Evolutionary conservation across 495 filamentous ascomycete genomes (phyloP).

Genomic region (Cudoniella acicularis): DNA sequence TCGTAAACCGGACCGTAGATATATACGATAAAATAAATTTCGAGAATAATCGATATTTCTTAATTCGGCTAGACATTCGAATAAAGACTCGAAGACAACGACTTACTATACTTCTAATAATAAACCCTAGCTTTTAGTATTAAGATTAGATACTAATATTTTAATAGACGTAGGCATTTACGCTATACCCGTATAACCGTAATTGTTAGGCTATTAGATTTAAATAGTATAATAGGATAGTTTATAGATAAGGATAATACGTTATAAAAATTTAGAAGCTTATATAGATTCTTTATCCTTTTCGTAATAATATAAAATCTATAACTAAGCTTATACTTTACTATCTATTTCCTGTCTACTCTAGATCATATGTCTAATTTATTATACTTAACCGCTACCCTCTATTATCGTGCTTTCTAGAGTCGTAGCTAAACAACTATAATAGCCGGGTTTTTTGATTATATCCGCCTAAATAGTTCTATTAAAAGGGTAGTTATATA

Average conservation of each 20-base stretch:
- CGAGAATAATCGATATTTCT: slow-evolving; percentile 7
- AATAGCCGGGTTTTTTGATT: neutral
- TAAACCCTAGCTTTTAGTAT: slow-evolving; percentile 6
- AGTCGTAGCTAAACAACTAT: neutral
- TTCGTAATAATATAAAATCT: neutral
- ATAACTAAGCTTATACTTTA: neutral
- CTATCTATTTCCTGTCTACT: neutral
- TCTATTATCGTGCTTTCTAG: slow-evolving; percentile 1
- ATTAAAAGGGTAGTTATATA: slow-evolving; percentile 1
- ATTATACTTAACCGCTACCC: neutral
- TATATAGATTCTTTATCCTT: neutral
- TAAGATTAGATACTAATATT: slow-evolving; percentile 10
- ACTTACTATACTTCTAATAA: slow-evolving; percentile 5
- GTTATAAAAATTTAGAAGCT: neutral
- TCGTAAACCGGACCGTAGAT: slow-evolving; percentile 7
- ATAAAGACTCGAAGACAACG: slow-evolving; percentile 9
- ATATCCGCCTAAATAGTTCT: slow-evolving; percentile 3
- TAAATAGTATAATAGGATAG: neutral
- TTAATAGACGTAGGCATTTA: slow-evolving; percentile 13
- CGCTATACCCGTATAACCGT: slow-evolving; percentile 2
- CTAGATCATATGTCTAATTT: neutral
- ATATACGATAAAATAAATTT: slow-evolving; percentile 9
- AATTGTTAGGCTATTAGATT: neutral
- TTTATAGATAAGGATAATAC: neutral
- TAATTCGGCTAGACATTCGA: slow-evolving; percentile 8